These are phyloP conservation scores for Hirsutella rhossiliensis DNA, from an alignment of 2,329 filamentous ascomycete species.

Conservation along the genomic window DNA sequence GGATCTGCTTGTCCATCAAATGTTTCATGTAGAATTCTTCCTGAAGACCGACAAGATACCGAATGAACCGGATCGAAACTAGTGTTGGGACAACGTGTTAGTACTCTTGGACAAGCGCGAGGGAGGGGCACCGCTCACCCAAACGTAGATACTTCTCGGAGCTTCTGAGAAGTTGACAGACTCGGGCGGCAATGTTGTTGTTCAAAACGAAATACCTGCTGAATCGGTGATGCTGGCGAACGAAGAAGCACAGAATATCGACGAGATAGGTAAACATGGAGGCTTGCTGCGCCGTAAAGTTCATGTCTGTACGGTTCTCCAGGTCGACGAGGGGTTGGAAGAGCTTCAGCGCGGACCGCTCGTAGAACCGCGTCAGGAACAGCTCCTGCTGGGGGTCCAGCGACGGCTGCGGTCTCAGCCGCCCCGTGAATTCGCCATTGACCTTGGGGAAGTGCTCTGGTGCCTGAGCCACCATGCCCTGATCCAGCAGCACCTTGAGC, in stretches of 20 bases:
- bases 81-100: slow-evolving; percentile 7
- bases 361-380: slow-evolving; percentile 83
- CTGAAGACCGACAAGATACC: slow-evolving; percentile 70
- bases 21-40: slow-evolving; percentile 88
- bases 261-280: slow-evolving; percentile 86
- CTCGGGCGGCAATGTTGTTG: slow-evolving; percentile 64
- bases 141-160: slow-evolving; percentile 89
- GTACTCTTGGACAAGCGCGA: slow-evolving; percentile 1
- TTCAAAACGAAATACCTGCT: slow-evolving; percentile 81
- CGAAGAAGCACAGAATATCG: slow-evolving; percentile 88
- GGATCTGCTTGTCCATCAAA: slow-evolving; percentile 66
- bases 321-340: slow-evolving; percentile 81
- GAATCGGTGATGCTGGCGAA: slow-evolving; percentile 75
- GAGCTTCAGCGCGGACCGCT: slow-evolving; percentile 69
- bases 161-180: slow-evolving; percentile 70
- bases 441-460: slow-evolving; percentile 48
- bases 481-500: slow-evolving; percentile 87
- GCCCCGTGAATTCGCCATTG: slow-evolving; percentile 56
- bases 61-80: slow-evolving; percentile 91
- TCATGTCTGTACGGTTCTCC: slow-evolving; percentile 54
- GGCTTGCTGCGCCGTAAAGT: slow-evolving; percentile 70
- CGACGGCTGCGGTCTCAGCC: slow-evolving; percentile 40
- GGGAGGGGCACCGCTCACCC: slow-evolving; percentile 39
- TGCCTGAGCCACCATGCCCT: slow-evolving; percentile 30
- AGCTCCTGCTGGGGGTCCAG: slow-evolving; percentile 67